Evolutionary conservation across 2,329 filamentous ascomycete species (phyloP), one percentile per base, ranked within the genome.

Genomic region (Teratosphaeria nubilosa): DNA sequence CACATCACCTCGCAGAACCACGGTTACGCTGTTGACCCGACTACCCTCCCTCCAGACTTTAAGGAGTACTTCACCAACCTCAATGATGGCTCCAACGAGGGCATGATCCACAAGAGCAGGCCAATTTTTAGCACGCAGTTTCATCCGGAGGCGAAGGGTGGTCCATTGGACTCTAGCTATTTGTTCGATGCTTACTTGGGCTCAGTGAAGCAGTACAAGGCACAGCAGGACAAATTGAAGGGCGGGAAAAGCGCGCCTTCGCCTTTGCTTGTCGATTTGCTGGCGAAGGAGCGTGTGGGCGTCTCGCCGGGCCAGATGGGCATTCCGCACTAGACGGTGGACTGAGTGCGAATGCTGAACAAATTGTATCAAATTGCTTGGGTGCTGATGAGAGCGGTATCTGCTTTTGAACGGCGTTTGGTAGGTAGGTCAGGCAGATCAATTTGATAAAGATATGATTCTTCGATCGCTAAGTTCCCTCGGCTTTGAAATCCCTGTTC

Each of bases 1-100:
- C 92, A 97, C 80, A 97, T 97, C 75, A 97, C 92, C 59, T 91
- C 87, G 74, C 94, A 99, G 81, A 97, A 97, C 79, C 94, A 97
- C 77, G 94, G 94, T 62, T 99, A 97, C 70, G 94, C 92, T 51
- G 89, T 99, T 60, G 92, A 97, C 70, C 83, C 88, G 5, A 81
- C 82, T 60, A 96, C 90, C 11, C 80, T 99, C 48, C 84, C 89
- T 57, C 79, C 77, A 57, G 91, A 96, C 41, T 99, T 91, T 85
- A 94, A 91, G 81, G 92, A 96, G 75, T 97, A 95, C 82, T 99
- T 97, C 73, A 87, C 95, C 75, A 97, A 99, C 81, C 81, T 97
- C 65, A 99, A 97, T 76, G 94, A 99, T 72, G 90, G 91, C 62
- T 92, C 88, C 75, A 99, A 99, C 75, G 94, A 99, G 80, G 92